Conservation (phyloP, 2,329 filamentous ascomycete genomes). For the Orbilia javanica region DNA sequence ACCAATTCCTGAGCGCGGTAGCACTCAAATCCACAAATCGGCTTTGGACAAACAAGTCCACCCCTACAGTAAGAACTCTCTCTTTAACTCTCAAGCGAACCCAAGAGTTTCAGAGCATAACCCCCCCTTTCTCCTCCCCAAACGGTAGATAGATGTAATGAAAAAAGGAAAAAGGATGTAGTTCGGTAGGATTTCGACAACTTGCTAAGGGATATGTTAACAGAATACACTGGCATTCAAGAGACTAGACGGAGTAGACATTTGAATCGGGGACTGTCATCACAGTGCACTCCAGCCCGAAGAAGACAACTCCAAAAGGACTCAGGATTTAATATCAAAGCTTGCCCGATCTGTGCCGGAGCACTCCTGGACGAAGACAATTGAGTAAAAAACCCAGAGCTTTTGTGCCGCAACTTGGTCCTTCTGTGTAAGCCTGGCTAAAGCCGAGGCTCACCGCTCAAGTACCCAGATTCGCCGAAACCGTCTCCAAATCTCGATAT, state of each 20-base stretch:
- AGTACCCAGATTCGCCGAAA: background rate
- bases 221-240: slow-evolving; percentile 17
- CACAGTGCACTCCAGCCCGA: slow-evolving; percentile 39
- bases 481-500: background rate
- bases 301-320: slow-evolving; percentile 34
- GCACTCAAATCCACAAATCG: too few relatives aligned
- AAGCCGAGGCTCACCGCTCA: slow-evolving; percentile 8
- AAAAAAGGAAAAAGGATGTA: background rate
- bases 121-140: too few relatives aligned
- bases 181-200: slow-evolving; percentile 7
- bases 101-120: too few relatives aligned
- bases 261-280: background rate
- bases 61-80: too few relatives aligned
- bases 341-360: slow-evolving; percentile 38
- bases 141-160: background rate
- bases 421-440: slow-evolving; percentile 42
- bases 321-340: background rate
- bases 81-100: too few relatives aligned
- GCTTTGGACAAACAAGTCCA: too few relatives aligned
- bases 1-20: too few relatives aligned
- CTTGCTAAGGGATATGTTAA: slow-evolving; percentile 28
- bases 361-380: slow-evolving; percentile 37
- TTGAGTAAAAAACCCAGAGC: background rate
- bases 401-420: slow-evolving; percentile 24
- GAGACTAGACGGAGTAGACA: slow-evolving; percentile 8